These are phyloP conservation scores for Phytophthora sp. DNA, from an alignment of 352 stramenopile species.

Conservation along the genomic window DNA sequence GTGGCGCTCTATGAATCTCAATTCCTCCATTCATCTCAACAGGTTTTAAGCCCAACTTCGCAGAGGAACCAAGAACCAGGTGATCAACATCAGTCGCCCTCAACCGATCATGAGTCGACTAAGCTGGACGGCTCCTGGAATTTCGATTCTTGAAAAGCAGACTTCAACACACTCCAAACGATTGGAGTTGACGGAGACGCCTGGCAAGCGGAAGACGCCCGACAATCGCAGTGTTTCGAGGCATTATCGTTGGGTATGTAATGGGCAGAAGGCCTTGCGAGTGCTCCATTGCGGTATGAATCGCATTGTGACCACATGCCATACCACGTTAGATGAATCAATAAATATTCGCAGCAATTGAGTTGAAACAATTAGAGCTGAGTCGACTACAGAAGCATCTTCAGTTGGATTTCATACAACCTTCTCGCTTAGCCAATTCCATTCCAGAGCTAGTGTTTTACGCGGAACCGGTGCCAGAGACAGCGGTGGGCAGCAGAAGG, in stretches of 20 bases:
- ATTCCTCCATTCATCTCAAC: not conserved
- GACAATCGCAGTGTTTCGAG: constrained; percentile 10
- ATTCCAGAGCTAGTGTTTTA: constrained; percentile 12
- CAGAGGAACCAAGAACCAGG: not conserved
- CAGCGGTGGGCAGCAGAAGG: not conserved
- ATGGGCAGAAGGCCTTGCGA: constrained; percentile 11
- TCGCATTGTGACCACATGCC: constrained; percentile 5
- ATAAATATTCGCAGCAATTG: not conserved
- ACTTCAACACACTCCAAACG: constrained; percentile 8
- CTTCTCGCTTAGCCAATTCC: not conserved
- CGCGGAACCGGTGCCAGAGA: not conserved
- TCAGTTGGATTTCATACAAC: constrained; percentile 4
- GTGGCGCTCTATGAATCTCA: not conserved
- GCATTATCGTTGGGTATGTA: constrained; percentile 12
- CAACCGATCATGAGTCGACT: not conserved
- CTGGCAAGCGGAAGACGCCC: constrained; percentile 8
- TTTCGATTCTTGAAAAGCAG: constrained; percentile 10
- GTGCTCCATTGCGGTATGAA: constrained; percentile 14
- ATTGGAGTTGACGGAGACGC: not conserved
- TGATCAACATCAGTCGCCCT: too few species aligned
- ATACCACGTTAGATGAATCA: constrained; percentile 19
- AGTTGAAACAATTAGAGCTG: constrained; percentile 8
- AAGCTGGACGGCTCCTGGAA: constrained; percentile 19
- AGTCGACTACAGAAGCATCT: not conserved
- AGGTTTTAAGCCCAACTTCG: not conserved